Evolutionary conservation across 2,329 filamentous ascomycete genomes (phyloP), one percentile per base, ranked within the genome.

Genomic region (Talaromyces funiculosus): DNA sequence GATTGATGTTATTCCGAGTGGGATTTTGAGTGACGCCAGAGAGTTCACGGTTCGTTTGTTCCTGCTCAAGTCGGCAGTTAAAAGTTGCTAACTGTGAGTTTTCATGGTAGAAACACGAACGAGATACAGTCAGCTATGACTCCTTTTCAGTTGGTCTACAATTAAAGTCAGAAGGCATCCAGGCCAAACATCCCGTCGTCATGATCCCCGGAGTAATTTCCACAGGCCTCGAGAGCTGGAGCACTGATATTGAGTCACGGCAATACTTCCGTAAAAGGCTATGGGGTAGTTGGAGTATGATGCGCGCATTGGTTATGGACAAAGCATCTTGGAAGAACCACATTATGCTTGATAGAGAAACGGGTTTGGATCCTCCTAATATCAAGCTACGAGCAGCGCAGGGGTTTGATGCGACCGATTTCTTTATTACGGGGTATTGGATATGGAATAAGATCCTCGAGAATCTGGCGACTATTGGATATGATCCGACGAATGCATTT

Each of bases 271-370:
- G 94, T 64, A 96, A 95, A 77, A 83, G 94, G 58, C 78, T 99
- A 54, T 99, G 94, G 94, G 94, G 94, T 4, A 96, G 91, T 67
- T 99, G 95, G 94, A 96, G 86, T 65, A 99, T 99, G 94, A 97
- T 99, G 92, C 85, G 89, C 54, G 93, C 94, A 0, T 78, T 99
- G 65, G 90, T 99, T 1, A 77, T 96, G 69, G 94, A 97, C 74
- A 97, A 97, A 75, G 87, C 95, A 29, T 82, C 84, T 35, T 99
- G 94, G 94, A 99, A 97, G 80, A 87, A 81, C 68, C 94, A 99
- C 73, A 90, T 99, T 67, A 97, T 97, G 92, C 82, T 99, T 10
- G 94, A 99, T 75, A 92, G 93, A 73, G 76, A 85, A 38, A 97
- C 93, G 0, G 94, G 94, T 0, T 80, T 99, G 22, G 94, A 99